Percentiles rank a stretch among this genome's conserved stretches.
Conservation (phyloP, 805 yeast species). For the Wickerhamomyces bisporus region DNA sequence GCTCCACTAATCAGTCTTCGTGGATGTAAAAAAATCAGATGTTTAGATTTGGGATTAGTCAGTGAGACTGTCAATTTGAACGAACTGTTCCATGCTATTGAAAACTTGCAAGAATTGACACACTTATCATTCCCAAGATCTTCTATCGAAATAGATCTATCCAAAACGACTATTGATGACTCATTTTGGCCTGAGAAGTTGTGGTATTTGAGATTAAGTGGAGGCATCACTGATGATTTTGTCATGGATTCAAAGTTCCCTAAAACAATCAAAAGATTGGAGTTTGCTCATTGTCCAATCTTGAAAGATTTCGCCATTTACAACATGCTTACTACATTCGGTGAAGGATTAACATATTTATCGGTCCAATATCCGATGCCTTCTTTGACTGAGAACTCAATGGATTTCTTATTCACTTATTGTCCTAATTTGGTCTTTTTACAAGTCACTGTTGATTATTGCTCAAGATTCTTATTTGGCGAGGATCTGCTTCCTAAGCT, state of each 20-base stretch:
- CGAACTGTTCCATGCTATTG: constrained; percentile 73
- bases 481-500: constrained; percentile 36
- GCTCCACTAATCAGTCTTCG: constrained; percentile 83
- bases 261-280: constrained; percentile 57
- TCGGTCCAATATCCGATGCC: constrained; percentile 89
- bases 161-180: constrained; percentile 34
- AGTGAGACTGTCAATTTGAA: constrained; percentile 84
- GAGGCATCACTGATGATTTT: constrained; percentile 85
- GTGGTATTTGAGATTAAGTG: constrained; percentile 70
- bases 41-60: constrained; percentile 76
- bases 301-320: constrained; percentile 62
- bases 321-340: constrained; percentile 56
- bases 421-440: constrained; percentile 69
- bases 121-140: constrained; percentile 86
- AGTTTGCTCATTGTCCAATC: constrained; percentile 84
- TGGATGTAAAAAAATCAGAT: constrained; percentile 56
- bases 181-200: constrained; percentile 78
- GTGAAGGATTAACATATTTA: constrained; percentile 56
- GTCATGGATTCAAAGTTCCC: constrained; percentile 71
- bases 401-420: constrained; percentile 66
- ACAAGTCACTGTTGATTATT: constrained; percentile 77
- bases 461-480: constrained; percentile 42
- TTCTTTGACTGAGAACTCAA: constrained; percentile 55
- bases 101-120: constrained; percentile 55
- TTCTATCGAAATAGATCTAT: constrained; percentile 57